Evolutionary conservation across 371 early-diverging fungal genomes (phyloP).

Genomic region (Rhizopus microsporus): DNA sequence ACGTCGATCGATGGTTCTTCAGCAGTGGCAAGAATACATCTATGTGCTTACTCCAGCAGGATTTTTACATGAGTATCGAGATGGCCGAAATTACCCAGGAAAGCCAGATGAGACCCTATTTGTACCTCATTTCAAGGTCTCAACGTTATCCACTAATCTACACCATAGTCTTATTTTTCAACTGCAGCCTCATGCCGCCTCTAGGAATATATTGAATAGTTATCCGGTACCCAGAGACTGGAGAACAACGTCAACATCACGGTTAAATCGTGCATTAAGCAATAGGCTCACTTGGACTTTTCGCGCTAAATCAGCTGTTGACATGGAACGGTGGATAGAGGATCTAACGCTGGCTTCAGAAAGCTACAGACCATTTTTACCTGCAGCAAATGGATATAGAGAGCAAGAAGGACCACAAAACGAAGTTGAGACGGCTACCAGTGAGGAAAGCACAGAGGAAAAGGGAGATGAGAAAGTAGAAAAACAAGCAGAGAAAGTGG

Average conservation of each 20-base stretch:
- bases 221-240: slow-evolving; percentile 15
- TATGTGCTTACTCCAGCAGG: slow-evolving; percentile 51
- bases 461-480: no score
- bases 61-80: slow-evolving; percentile 43
- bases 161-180: slow-evolving; percentile 46
- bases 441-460: no score
- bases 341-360: slow-evolving; percentile 31
- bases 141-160: slow-evolving; percentile 36
- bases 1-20: slow-evolving; percentile 32
- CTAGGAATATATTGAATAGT: slow-evolving; percentile 14
- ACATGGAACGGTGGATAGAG: slow-evolving; percentile 43
- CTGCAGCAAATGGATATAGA: no score
- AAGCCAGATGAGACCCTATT: slow-evolving; percentile 32
- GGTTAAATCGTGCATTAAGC: neutral
- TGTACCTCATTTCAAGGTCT: slow-evolving; percentile 44
- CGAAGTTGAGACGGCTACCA: no score
- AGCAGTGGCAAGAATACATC: slow-evolving; percentile 44
- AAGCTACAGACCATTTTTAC: slow-evolving; percentile 10
- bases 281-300: slow-evolving; percentile 30
- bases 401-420: no score
- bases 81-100: slow-evolving; percentile 26
- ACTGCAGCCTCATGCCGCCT: slow-evolving; percentile 32
- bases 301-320: slow-evolving; percentile 38
- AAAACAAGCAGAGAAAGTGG: no score
- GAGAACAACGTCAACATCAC: slow-evolving; percentile 16